Conservation (phyloP, 2,329 filamentous ascomycete species). For the Alternaria atra region DNA sequence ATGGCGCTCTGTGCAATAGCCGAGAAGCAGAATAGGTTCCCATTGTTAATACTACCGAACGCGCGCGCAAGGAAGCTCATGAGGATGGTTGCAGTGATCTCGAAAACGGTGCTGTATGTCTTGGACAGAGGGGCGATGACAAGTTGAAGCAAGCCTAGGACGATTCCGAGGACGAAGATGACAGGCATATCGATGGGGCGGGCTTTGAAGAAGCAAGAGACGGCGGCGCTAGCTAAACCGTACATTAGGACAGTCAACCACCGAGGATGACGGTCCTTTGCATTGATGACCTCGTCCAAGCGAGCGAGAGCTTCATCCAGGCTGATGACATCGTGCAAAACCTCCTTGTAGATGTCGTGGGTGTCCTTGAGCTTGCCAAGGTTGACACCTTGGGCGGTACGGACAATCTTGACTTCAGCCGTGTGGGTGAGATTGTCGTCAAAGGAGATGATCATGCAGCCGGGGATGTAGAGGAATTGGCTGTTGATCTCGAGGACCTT, state of each 20-base stretch:
- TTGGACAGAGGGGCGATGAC: constrained; percentile 76
- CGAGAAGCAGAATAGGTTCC: constrained; percentile 58
- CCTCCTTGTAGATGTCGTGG: constrained; percentile 80
- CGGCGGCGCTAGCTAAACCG: constrained; percentile 76
- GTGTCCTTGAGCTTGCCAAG: constrained; percentile 77
- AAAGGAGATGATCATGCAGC: constrained; percentile 93
- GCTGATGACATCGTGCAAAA: constrained; percentile 75
- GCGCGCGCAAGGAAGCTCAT: constrained; percentile 59
- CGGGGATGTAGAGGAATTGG: constrained; percentile 88
- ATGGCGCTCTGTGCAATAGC: constrained; percentile 60
- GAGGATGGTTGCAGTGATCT: constrained; percentile 57
- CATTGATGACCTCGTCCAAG: constrained; percentile 69
- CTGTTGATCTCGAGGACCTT: constrained; percentile 85
- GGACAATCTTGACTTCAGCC: constrained; percentile 79
- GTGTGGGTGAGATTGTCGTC: constrained; percentile 72
- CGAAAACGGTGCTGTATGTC: constrained; percentile 66
- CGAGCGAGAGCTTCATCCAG: constrained; percentile 72
- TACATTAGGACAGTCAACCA: constrained; percentile 69
- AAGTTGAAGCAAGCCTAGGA: constrained; percentile 79
- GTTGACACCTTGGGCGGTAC: constrained; percentile 73
- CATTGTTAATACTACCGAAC: constrained; percentile 56
- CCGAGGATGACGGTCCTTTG: constrained; percentile 62
- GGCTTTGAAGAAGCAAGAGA: constrained; percentile 81
- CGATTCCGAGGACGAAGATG: constrained; percentile 76
- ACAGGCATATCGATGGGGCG: constrained; percentile 80